Percentiles rank a stretch among this genome's conserved stretches.
Evolutionary conservation across 192 early-diverging fungal genomes (phyloP).

Genomic region (Coemansia sp.): DNA sequence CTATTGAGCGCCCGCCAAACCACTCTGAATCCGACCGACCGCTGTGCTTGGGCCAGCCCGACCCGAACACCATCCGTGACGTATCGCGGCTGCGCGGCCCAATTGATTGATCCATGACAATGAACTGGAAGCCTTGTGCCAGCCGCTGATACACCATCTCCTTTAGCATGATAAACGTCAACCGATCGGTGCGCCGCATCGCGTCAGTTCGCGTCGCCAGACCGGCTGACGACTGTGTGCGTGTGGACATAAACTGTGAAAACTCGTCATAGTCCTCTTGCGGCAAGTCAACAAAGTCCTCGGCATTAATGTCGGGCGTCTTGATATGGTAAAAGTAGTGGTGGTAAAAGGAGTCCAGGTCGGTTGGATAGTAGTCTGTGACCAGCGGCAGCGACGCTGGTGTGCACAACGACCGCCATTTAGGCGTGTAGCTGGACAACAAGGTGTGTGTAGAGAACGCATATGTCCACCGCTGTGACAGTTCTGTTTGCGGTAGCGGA

Average conservation of each 20-base stretch:
- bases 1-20: background rate
- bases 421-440: slow-evolving; percentile 61
- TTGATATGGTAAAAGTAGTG: slow-evolving; percentile 61
- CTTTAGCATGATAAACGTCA: slow-evolving; percentile 63
- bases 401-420: slow-evolving; percentile 90
- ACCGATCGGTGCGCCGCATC: slow-evolving; percentile 21
- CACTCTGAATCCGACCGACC: slow-evolving; percentile 7
- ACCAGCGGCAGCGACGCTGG: slow-evolving; percentile 94
- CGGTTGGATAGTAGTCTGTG: slow-evolving; percentile 74
- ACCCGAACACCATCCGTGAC: background rate
- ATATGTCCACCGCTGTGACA: slow-evolving; percentile 86
- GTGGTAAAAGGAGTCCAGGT: slow-evolving; percentile 66
- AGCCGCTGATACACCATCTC: slow-evolving; percentile 90
- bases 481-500: slow-evolving; percentile 58
- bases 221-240: slow-evolving; percentile 1
- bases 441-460: slow-evolving; percentile 68
- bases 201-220: background rate
- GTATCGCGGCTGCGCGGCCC: background rate
- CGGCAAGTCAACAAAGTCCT: slow-evolving; percentile 17
- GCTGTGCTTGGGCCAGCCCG: slow-evolving; percentile 9
- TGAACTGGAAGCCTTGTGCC: slow-evolving; percentile 89
- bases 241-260: slow-evolving; percentile 26
- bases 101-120: slow-evolving; percentile 48
- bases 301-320: slow-evolving; percentile 27
- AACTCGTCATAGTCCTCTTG: slow-evolving; percentile 34